Evolutionary conservation across 2,329 filamentous ascomycete species (phyloP), one percentile per base, ranked within the genome.

Genomic region (Hypoxylon sp.): DNA sequence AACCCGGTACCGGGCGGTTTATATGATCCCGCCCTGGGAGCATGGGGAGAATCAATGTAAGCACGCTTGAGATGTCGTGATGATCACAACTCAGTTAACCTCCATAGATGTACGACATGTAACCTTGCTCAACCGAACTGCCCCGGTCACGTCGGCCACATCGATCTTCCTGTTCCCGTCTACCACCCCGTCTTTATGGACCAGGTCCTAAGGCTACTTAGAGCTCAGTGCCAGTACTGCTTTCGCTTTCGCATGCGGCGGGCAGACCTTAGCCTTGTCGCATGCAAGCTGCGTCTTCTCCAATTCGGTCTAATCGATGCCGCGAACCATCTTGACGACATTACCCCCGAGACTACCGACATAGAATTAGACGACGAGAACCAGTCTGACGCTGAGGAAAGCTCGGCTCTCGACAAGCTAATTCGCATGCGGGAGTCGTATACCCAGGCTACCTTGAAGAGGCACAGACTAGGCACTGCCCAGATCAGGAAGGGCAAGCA

Each of bases 111-210:
- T 78, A 84, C 92, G 68, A 99, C 95, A 74, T 99, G 95, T 78
- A 91, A 94, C 67, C 83, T 96, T 65, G 90, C 88, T 70, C 88
- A 88, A 60, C 84, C 87, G 71, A 85, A 85, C 68, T 99, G 96
- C 73, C 92, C 94, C 5, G 96, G 96, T 55, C 96, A 99, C 78
- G 85, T 90, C 58, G 96, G 95, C 49, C 95, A 99, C 72, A 96
- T 99, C 73, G 92, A 97, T 69, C 87, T 99, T 10, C 93, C 95
- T 11, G 89, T 93, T 10, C 91, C 91, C 42, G 91, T 97, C 48
- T 99, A 98, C 74, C 94, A 99, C 75, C 91, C 94, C n/a, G 90
- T 92, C 1, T 98, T 97, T 71, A 89, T 99, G 81, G 93, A 97
- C 72, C 93, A 97, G 74, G 84, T 93, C 48, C 85, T 96, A 63